phyloP scores from a whole-genome alignment of 2,329 filamentous ascomycete genomes.

The Aspergillus nomiae region DNA sequence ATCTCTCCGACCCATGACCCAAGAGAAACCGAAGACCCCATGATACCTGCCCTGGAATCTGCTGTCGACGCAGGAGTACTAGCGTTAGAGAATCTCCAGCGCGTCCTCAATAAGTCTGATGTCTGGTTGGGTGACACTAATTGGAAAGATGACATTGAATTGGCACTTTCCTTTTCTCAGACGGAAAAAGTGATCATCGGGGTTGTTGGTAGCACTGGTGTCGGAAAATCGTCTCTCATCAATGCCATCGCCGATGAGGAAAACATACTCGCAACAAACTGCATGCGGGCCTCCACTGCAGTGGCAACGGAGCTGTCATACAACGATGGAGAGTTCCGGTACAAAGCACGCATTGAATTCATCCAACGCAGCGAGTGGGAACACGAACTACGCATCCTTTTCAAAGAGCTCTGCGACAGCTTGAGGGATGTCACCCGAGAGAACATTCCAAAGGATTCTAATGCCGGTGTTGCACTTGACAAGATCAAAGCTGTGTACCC shows the following conservation, averaged over 20 bases:
- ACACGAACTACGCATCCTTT: conserved; percentile 53
- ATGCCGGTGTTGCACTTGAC: conserved; percentile 45
- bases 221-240: conserved; percentile 64
- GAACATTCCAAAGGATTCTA: conserved; percentile 45
- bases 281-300: conserved; percentile 64
- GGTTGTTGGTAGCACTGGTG: conserved; percentile 63
- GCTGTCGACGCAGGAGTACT: not conserved
- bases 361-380: conserved; percentile 56
- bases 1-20: not conserved
- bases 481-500: conserved; percentile 45
- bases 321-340: conserved; percentile 52
- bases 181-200: conserved; percentile 51
- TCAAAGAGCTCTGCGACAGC: conserved; percentile 50
- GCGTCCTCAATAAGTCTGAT: not conserved
- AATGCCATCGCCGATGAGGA: conserved; percentile 66
- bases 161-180: not conserved
- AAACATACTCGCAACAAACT: conserved; percentile 57
- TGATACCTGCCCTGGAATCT: conserved; percentile 35
- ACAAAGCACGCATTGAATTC: conserved; percentile 62
- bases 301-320: conserved; percentile 63
- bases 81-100: not conserved
- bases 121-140: not conserved
- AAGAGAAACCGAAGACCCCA: conserved; percentile 39
- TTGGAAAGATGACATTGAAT: conserved; percentile 3
- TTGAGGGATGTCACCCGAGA: conserved; percentile 44